Evolutionary conservation across 2,329 filamentous ascomycete genomes (phyloP).

Genomic region (Elsinoe necatrix): DNA sequence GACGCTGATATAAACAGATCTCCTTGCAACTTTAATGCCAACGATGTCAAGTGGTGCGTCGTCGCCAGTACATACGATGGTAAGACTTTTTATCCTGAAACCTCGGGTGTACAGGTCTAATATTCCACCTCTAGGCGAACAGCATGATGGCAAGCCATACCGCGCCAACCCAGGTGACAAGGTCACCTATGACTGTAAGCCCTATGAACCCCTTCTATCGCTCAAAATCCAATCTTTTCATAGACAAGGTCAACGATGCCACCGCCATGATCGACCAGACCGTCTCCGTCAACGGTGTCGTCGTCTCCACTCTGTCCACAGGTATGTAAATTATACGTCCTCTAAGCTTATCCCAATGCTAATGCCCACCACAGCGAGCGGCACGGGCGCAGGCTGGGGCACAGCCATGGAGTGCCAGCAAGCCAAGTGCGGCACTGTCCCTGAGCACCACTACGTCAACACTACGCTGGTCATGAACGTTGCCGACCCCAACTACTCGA

Average conservation of each 20-base stretch:
- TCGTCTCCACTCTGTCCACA: conserved; percentile 13
- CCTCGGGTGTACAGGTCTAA: background rate
- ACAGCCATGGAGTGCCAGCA: conserved; percentile 16
- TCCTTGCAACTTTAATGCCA: conserved; percentile 12
- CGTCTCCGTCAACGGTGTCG: conserved; percentile 10
- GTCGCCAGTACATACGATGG: conserved; percentile 13
- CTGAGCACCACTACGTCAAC: conserved; percentile 15
- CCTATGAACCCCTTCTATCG: background rate
- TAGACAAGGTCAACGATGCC: conserved; percentile 14
- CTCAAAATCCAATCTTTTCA: background rate
- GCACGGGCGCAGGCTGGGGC: conserved; percentile 13
- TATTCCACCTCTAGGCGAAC: background rate
- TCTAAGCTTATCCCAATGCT: background rate
- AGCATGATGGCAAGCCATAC: conserved; percentile 15
- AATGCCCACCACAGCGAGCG: conserved; percentile 5
- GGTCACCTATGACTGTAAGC: conserved; percentile 14
- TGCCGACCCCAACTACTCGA: conserved; percentile 14
- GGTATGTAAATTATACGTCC: conserved; percentile 17
- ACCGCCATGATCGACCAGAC: conserved; percentile 13
- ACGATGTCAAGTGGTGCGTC: conserved; percentile 15
- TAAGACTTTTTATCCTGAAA: too few species aligned
- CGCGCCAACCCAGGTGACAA: conserved; percentile 14
- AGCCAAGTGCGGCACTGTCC: conserved; percentile 14
- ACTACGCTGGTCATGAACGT: conserved; percentile 14
- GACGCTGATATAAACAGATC: background rate